These are phyloP conservation scores for Hamigera avellanea DNA, from an alignment of 495 filamentous ascomycete species.

Conservation along the genomic window DNA sequence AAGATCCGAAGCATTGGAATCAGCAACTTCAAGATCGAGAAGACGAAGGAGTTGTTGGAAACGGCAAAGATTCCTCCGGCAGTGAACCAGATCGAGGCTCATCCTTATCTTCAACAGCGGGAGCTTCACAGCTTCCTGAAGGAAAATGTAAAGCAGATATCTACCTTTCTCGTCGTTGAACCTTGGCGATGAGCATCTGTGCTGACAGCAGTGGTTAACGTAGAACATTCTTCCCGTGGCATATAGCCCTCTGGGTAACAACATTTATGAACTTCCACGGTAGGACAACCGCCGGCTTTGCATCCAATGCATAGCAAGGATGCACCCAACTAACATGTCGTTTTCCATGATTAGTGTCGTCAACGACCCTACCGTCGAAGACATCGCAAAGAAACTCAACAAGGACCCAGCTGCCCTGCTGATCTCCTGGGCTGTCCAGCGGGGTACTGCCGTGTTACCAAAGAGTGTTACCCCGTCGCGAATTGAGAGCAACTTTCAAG, in stretches of 20 bases:
- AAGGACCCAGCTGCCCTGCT: slow-evolving; percentile 64
- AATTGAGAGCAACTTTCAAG: slow-evolving; percentile 47
- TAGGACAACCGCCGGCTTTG: too few relatives aligned
- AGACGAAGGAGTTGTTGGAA: slow-evolving; percentile 54
- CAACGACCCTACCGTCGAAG: slow-evolving; percentile 49
- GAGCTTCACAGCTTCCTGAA: slow-evolving; percentile 34
- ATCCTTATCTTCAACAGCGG: slow-evolving; percentile 69
- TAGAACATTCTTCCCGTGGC: slow-evolving; percentile 38
- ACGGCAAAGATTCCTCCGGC: slow-evolving; percentile 52
- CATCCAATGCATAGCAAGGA: too few relatives aligned
- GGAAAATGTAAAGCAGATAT: slow-evolving; percentile 13
- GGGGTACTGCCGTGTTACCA: slow-evolving; percentile 45
- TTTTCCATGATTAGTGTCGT: too few relatives aligned
- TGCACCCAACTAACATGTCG: too few relatives aligned
- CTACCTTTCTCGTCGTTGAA: too few relatives aligned
- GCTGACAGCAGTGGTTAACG: slow-evolving; percentile 1
- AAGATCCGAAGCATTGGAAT: slow-evolving; percentile 69
- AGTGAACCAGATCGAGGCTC: slow-evolving; percentile 79
- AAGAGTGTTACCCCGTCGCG: slow-evolving; percentile 48
- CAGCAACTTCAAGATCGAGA: slow-evolving; percentile 57
- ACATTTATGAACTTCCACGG: slow-evolving; percentile 33
- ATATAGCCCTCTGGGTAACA: slow-evolving; percentile 45
- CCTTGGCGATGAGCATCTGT: too few relatives aligned
- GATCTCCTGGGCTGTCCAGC: slow-evolving; percentile 75
- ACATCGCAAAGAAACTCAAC: slow-evolving; percentile 52